Evolutionary conservation across 495 filamentous ascomycete genomes (phyloP), one percentile per base, ranked within the genome.

Genomic region (Filosporella fistucella): DNA sequence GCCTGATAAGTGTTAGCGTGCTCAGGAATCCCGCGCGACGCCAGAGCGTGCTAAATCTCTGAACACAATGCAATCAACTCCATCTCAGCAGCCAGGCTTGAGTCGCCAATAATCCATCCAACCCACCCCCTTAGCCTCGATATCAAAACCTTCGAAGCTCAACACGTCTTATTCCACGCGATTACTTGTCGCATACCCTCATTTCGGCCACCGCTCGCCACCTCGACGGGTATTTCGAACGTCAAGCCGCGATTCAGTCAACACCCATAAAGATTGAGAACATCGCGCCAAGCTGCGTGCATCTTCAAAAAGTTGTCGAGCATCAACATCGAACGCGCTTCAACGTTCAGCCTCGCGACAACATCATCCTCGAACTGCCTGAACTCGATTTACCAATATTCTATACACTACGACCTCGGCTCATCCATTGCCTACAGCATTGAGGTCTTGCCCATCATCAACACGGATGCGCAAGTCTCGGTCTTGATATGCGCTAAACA

Each of bases 381-480:
- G 21, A 42, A 8, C 11, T 42, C 13, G 14, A 22, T 50, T 35
- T 26, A 14, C 10, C 40, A 18, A 14, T 45, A 17, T 18, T 29
- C 21, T 24, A 29, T 28, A 22, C 50, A 36, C 43, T 30, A 32
- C 22, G 30, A 22, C 26, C 49, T 38, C 14, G 25, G 45, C 26
- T 17, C 40, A 34, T 34, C 46, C 48, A 47, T 40, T 60, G 45
- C 30, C 45, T 56, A 21, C 29, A 21, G 24, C 35, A 24, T 21
- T 22, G 51, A 43, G n/a, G 14, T 35, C 40, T 16, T 25, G 50
- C 22, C 30, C 28, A 18, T 38, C 33, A 38, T 36, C 49, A 37
- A 49, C 55, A 41, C 54, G 57, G 49, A 60, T 57, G 58, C 58
- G 58, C 58, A 47, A 60, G 58, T 54, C 54, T 57, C 36, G 45